Percentiles rank a stretch among this genome's conserved stretches.
These are phyloP conservation scores for Primulina tabacum DNA, from an alignment of 257 asterid genomes.

Conservation along the genomic window DNA sequence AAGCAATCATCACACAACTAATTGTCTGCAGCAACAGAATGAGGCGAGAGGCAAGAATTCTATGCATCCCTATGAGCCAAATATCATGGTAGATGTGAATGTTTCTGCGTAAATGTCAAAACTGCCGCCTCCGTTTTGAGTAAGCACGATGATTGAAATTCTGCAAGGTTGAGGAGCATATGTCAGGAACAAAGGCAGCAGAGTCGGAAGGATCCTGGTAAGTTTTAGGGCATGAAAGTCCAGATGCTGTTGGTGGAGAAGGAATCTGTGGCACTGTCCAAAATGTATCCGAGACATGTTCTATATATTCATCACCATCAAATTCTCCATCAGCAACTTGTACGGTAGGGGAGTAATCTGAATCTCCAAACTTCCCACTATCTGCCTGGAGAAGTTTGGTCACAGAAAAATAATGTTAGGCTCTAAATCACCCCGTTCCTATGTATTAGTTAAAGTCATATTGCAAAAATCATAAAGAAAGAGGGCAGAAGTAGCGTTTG, in stretches of 20 bases:
- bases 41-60: constrained; percentile 2
- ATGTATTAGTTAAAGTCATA: not conserved
- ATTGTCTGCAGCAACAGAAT: constrained; percentile 17
- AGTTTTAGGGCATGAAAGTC: constrained; percentile 61
- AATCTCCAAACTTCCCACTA: constrained; percentile 65
- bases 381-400: constrained; percentile 52
- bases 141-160: constrained; percentile 28
- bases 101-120: constrained; percentile 22
- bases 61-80: not conserved
- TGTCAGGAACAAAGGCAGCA: constrained; percentile 67
- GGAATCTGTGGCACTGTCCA: constrained; percentile 82
- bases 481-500: not conserved
- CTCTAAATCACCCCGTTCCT: not conserved
- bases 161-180: constrained; percentile 34
- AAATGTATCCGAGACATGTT: constrained; percentile 54
- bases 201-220: constrained; percentile 31
- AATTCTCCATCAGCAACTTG: constrained; percentile 53
- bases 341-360: constrained; percentile 47
- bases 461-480: not conserved
- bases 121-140: constrained; percentile 45
- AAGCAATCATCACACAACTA: constrained; percentile 21
- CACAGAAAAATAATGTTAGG: constrained; percentile 7
- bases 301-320: constrained; percentile 59
- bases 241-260: constrained; percentile 92
- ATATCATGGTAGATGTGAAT: not conserved